Evolutionary conservation across 2,329 filamentous ascomycete species (phyloP).

Genomic region (Sarocladium brachiariae): DNA sequence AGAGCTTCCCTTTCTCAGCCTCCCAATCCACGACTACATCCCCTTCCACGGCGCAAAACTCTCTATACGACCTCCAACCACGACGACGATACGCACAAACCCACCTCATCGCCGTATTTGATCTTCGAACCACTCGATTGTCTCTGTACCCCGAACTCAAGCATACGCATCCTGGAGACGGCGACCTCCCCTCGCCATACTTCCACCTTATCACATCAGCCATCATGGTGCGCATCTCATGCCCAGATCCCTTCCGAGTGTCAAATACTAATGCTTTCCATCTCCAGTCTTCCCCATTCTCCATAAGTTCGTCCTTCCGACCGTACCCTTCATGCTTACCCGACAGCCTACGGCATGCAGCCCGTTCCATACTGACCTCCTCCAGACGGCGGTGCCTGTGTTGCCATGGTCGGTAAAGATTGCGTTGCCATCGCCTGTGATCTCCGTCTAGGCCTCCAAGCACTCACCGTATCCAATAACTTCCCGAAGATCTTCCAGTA

Average conservation of each 20-base stretch:
- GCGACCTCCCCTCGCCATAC: conserved; percentile 11
- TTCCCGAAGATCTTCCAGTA: conserved; percentile 99
- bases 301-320: conserved; percentile 66
- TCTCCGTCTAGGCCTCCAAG: conserved; percentile 91
- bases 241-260: background rate
- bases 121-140: conserved; percentile 2
- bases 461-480: conserved; percentile 97
- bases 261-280: conserved; percentile 23
- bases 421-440: conserved; percentile 99
- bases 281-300: conserved; percentile 76
- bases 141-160: background rate
- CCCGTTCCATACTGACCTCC: conserved; percentile 12
- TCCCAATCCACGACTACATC: conserved; percentile 15
- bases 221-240: conserved; percentile 23
- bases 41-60: too few species aligned
- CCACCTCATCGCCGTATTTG: background rate
- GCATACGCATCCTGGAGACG: background rate
- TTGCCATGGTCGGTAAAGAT: conserved; percentile 99
- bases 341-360: too few species aligned
- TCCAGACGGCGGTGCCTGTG: conserved; percentile 80
- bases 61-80: conserved; percentile 13
- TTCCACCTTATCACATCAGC: conserved; percentile 10
- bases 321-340: background rate
- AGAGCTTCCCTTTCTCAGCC: conserved; percentile 15
- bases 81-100: conserved; percentile 12